Conservation (phyloP, 129 eudicot species). For the Tagetes erecta region DNA sequence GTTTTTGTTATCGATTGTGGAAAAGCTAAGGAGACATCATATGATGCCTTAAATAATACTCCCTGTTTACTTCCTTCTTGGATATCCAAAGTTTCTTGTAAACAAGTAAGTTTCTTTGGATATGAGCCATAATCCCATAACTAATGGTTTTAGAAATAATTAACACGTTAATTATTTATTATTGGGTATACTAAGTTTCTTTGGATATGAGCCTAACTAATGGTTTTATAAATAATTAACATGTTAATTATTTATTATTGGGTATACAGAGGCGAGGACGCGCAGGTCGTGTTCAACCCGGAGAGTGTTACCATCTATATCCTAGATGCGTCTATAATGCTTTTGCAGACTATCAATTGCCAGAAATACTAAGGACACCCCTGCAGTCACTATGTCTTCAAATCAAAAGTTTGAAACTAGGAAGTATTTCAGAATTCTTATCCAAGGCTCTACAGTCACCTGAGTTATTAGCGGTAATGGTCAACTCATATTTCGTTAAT, state of each 20-base stretch:
- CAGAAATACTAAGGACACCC: slow-evolving; percentile 95
- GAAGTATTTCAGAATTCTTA: slow-evolving; percentile 90
- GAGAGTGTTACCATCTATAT: slow-evolving; percentile 96
- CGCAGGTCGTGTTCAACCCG: slow-evolving; percentile 99
- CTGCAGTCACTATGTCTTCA: slow-evolving; percentile 96
- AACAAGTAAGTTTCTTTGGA: slow-evolving; percentile 57
- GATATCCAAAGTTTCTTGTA: slow-evolving; percentile 95
- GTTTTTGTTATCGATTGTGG: slow-evolving; percentile 97
- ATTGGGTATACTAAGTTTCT: not conserved
- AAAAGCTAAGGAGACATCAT: slow-evolving; percentile 95
- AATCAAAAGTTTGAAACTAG: slow-evolving; percentile 85
- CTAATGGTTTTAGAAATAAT: not conserved
- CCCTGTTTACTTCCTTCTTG: slow-evolving; percentile 95
- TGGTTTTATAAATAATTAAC: not conserved
- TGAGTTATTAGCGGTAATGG: slow-evolving; percentile 75
- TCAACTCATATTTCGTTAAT: slow-evolving; percentile 18
- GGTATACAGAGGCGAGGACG: slow-evolving; percentile 86
- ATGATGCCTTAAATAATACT: slow-evolving; percentile 93
- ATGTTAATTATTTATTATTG: not conserved
- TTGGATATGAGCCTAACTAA: no score
- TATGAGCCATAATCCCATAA: not conserved
- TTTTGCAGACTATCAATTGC: slow-evolving; percentile 89
- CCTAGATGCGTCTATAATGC: slow-evolving; percentile 89
- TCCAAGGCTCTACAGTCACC: slow-evolving; percentile 96
- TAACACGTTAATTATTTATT: not conserved